phyloP scores from a whole-genome alignment of 1,284 basidiomycete species.

The Termitomyces sp. region DNA sequence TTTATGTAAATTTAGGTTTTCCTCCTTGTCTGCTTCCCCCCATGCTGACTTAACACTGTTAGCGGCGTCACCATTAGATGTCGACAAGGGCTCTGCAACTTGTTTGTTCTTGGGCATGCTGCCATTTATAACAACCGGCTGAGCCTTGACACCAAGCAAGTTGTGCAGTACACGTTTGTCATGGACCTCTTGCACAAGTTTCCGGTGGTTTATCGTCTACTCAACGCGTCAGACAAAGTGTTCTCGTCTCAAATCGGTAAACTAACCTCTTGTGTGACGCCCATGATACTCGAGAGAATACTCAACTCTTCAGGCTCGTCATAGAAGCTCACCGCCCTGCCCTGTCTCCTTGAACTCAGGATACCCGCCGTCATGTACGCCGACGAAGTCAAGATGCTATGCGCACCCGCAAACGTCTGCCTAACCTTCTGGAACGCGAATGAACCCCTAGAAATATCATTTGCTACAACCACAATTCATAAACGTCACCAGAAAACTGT shows the following conservation, averaged over 20 bases:
- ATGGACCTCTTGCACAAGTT: conserved; percentile 66
- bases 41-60: background rate
- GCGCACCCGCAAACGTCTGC: conserved; percentile 82
- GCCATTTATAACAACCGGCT: background rate
- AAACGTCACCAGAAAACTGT: conserved; percentile 6
- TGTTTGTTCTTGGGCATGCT: background rate
- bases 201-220: conserved; percentile 69
- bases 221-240: conserved; percentile 7
- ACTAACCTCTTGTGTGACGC: conserved; percentile 77
- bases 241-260: background rate
- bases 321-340: conserved; percentile 40
- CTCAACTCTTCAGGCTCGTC: conserved; percentile 66
- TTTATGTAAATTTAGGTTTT: background rate
- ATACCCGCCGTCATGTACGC: conserved; percentile 55
- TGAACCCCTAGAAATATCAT: conserved; percentile 90
- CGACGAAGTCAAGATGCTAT: conserved; percentile 74
- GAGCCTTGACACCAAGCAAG: conserved; percentile 47
- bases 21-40: background rate
- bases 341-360: conserved; percentile 47
- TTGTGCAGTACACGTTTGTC: conserved; percentile 57
- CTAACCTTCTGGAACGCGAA: conserved; percentile 82
- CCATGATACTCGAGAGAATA: conserved; percentile 76
- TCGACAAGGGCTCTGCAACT: background rate
- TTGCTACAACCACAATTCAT: conserved; percentile 45
- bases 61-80: background rate